These are phyloP conservation scores for Kazachstania psychrophila DNA, from an alignment of 805 yeast genomes.

Conservation along the genomic window DNA sequence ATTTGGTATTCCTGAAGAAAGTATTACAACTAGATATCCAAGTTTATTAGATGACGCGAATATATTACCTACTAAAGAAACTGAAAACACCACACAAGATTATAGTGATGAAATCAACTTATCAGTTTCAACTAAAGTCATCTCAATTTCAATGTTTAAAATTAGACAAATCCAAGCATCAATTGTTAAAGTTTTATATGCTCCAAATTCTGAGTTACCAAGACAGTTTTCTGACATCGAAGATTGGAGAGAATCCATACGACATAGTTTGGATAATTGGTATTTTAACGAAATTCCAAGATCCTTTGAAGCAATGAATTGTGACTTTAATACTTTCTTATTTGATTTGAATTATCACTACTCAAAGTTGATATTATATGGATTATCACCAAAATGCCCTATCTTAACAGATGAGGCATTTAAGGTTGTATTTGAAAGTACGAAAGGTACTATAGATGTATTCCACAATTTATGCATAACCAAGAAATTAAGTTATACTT, in stretches of 20 bases:
- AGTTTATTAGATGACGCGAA: conserved; percentile 64
- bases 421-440: conserved; percentile 48
- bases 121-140: conserved; percentile 55
- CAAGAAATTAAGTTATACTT: conserved; percentile 67
- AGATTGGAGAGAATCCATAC: conserved; percentile 56
- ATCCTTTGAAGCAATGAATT: conserved; percentile 51
- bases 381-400: conserved; percentile 64
- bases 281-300: conserved; percentile 42
- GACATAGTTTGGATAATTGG: conserved; percentile 54
- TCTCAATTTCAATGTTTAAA: conserved; percentile 57
- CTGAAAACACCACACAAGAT: conserved; percentile 23
- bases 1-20: conserved; percentile 78
- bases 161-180: conserved; percentile 71
- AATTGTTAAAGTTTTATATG: conserved; percentile 63
- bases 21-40: conserved; percentile 63
- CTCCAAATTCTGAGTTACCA: conserved; percentile 57
- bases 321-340: conserved; percentile 62
- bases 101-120: conserved; percentile 32
- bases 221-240: conserved; percentile 43
- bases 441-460: conserved; percentile 55
- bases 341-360: conserved; percentile 72
- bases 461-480: conserved; percentile 50
- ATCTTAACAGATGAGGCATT: conserved; percentile 46
- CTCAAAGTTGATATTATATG: conserved; percentile 61
- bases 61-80: conserved; percentile 34